Evolutionary conservation across 768 basidiomycete genomes (phyloP).

Genomic region (Mycena rebaudengoi): DNA sequence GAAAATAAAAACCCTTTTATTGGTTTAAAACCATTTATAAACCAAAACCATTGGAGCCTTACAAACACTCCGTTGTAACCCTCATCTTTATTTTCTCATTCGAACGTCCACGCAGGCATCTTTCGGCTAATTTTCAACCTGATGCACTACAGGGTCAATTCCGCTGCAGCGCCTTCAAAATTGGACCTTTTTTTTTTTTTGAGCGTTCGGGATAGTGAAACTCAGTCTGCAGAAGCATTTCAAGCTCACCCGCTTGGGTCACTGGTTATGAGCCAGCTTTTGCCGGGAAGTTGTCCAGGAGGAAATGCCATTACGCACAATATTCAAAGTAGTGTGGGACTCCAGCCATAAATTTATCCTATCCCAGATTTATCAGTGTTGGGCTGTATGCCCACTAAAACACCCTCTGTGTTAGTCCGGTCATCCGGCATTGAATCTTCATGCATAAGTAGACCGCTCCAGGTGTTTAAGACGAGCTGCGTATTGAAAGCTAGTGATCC

Average conservation of each 20-base stretch:
- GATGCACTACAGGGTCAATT: no score
- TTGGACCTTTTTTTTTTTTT: background rate
- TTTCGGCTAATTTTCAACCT: no score
- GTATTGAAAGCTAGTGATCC: background rate
- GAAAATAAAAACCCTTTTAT: background rate
- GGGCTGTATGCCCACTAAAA: slow-evolving; percentile 1
- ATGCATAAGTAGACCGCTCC: background rate
- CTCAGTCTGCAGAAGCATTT: background rate
- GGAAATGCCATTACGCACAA: background rate
- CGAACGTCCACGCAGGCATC: no score
- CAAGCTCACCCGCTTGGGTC: background rate
- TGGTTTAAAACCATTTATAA: background rate
- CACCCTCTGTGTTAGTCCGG: background rate
- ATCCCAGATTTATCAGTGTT: background rate
- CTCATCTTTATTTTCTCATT: no score
- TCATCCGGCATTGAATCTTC: background rate
- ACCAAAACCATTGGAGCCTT: background rate
- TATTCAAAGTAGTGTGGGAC: background rate
- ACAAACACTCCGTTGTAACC: no score
- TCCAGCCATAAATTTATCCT: background rate
- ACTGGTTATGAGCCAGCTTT: background rate
- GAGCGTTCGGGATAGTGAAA: background rate
- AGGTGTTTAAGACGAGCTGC: background rate
- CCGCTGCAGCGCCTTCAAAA: no score
- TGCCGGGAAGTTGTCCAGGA: background rate